Conservation (phyloP, 2,329 filamentous ascomycete genomes). For the Cryphonectria parasitica region DNA sequence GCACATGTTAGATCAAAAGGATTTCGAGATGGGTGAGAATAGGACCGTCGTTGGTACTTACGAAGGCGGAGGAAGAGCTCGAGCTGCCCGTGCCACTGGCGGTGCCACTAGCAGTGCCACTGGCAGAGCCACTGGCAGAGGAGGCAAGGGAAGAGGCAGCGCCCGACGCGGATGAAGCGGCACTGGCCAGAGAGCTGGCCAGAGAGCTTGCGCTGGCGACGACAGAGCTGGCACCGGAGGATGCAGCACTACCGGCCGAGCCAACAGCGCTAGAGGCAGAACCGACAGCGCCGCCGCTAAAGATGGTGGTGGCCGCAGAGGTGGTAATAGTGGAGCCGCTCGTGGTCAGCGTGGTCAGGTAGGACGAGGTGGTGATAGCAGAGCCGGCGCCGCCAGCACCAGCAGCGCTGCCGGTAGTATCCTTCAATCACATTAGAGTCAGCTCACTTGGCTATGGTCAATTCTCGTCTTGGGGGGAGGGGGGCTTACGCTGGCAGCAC, state of each 20-base stretch:
- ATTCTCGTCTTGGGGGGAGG: slow-evolving; percentile 2
- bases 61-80: slow-evolving; percentile 33
- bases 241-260: slow-evolving; percentile 33
- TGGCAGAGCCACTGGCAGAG: slow-evolving; percentile 29
- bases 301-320: slow-evolving; percentile 44
- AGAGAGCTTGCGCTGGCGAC: slow-evolving; percentile 29
- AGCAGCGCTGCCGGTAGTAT: slow-evolving; percentile 8
- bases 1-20: slow-evolving; percentile 21
- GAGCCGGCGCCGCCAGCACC: slow-evolving; percentile 28
- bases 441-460: neutral
- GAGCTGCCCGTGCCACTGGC: slow-evolving; percentile 29
- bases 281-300: slow-evolving; percentile 32
- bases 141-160: slow-evolving; percentile 27
- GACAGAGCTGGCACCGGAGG: slow-evolving; percentile 30
- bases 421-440: slow-evolving; percentile 9
- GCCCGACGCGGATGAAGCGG: slow-evolving; percentile 25
- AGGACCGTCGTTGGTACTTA: slow-evolving; percentile 31
- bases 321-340: slow-evolving; percentile 40
- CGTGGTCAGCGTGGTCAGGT: slow-evolving; percentile 42
- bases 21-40: neutral
- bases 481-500: slow-evolving; percentile 18
- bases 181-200: slow-evolving; percentile 33
- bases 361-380: slow-evolving; percentile 42
- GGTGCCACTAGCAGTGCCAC: slow-evolving; percentile 28
- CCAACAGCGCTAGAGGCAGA: slow-evolving; percentile 28